Evolutionary conservation across 306 rosid species (phyloP).

Genomic region (Hippophae gyantsensis): DNA sequence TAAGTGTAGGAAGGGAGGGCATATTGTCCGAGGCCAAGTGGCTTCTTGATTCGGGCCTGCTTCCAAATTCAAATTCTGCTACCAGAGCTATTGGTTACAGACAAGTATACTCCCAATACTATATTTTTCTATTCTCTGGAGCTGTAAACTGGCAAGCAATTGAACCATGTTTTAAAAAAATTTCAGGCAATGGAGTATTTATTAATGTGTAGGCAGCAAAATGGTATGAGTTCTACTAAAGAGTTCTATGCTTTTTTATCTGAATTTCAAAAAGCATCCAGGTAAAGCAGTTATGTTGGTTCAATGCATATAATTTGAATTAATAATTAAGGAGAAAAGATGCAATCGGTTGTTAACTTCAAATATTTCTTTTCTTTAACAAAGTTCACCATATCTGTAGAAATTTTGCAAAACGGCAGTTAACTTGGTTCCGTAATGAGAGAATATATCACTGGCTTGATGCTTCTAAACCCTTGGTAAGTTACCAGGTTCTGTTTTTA

Average conservation of each 20-base stretch:
- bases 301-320: no score
- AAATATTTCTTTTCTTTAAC: not conserved
- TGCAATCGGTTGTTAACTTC: no score
- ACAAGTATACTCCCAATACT: slow-evolving; percentile 45
- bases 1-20: slow-evolving; percentile 52
- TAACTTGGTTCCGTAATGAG: slow-evolving; percentile 93
- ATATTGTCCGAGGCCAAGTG: slow-evolving; percentile 72
- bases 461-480: slow-evolving; percentile 84
- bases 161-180: slow-evolving; percentile 12
- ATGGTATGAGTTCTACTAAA: slow-evolving; percentile 52
- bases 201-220: slow-evolving; percentile 53
- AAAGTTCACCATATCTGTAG: slow-evolving; percentile 33
- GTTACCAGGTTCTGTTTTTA: slow-evolving; percentile 9
- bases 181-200: slow-evolving; percentile 84
- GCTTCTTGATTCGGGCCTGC: slow-evolving; percentile 86
- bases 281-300: slow-evolving; percentile 31
- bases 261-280: slow-evolving; percentile 80
- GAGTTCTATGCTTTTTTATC: slow-evolving; percentile 55
- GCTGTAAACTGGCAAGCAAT: not conserved
- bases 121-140: not conserved
- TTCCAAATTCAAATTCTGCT: slow-evolving; percentile 79
- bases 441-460: slow-evolving; percentile 84
- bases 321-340: no score
- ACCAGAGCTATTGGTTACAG: slow-evolving; percentile 85
- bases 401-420: slow-evolving; percentile 82